Conservation (phyloP, 169 alveolate genomes). For the Amoebophrya sp. region DNA sequence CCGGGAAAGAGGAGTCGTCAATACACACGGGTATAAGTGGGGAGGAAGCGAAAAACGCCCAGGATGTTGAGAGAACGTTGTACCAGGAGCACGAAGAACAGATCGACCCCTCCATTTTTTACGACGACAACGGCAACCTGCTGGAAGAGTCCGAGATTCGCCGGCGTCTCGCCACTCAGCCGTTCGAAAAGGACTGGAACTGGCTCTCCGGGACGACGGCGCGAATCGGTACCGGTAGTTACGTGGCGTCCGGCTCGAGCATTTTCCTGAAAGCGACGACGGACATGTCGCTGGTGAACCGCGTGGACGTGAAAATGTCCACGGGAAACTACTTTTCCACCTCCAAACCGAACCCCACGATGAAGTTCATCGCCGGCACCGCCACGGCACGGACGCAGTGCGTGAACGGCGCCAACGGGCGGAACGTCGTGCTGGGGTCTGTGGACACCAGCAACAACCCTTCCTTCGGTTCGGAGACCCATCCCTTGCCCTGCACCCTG, state of each 20-base stretch:
- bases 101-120: too few species aligned
- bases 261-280: not conserved
- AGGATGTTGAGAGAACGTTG: too few species aligned
- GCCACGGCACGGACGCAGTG: slow-evolving; percentile 23
- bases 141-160: too few species aligned
- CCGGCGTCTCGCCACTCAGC: not conserved
- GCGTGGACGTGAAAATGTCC: not conserved
- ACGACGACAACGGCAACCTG: too few species aligned
- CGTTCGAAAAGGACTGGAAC: slow-evolving; percentile 22
- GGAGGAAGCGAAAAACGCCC: too few species aligned
- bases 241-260: not conserved
- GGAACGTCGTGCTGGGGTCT: not conserved
- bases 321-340: not conserved
- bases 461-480: not conserved
- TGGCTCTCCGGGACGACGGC: slow-evolving; percentile 28
- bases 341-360: not conserved
- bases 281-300: not conserved
- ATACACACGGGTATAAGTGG: too few species aligned
- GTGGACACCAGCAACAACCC: not conserved
- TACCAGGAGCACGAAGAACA: too few species aligned
- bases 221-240: not conserved
- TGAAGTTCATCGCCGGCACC: not conserved
- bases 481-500: not conserved
- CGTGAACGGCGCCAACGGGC: not conserved
- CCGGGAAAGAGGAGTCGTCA: too few species aligned